Percentiles rank a stretch among this genome's conserved stretches.
These are phyloP conservation scores for Aspergillus sp. DNA, from an alignment of 2,329 filamentous ascomycete genomes.

Conservation along the genomic window DNA sequence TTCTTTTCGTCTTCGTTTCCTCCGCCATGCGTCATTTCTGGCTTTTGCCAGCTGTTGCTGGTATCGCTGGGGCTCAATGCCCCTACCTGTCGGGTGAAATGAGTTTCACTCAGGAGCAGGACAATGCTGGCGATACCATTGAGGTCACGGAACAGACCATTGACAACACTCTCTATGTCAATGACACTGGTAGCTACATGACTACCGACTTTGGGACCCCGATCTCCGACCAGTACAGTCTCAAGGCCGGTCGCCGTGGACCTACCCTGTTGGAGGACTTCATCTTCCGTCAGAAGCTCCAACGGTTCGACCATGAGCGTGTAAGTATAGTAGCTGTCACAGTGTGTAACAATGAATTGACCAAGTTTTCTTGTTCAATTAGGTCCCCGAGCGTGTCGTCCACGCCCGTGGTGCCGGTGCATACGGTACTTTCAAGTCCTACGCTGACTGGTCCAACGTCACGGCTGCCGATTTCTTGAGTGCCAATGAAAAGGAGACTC, in stretches of 20 bases:
- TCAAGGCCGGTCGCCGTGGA: conserved; percentile 66
- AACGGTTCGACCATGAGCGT: conserved; percentile 69
- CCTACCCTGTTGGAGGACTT: conserved; percentile 72
- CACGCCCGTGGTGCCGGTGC: conserved; percentile 69
- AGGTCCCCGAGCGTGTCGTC: conserved; percentile 65
- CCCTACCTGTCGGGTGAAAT: conserved; percentile 4
- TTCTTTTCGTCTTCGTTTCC: background rate
- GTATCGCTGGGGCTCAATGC: conserved; percentile 6
- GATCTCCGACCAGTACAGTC: conserved; percentile 65
- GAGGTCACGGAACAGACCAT: conserved; percentile 41
- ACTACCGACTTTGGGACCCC: conserved; percentile 70
- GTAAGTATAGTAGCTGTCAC: conserved; percentile 44
- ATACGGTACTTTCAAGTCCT: conserved; percentile 69
- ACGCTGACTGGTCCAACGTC: conserved; percentile 66
- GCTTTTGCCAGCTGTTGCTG: conserved; percentile 5
- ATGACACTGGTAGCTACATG: conserved; percentile 58
- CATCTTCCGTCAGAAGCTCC: conserved; percentile 70
- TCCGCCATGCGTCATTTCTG: conserved; percentile 3
- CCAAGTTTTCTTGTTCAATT: background rate
- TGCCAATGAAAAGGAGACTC: conserved; percentile 59
- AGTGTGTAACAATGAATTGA: background rate
- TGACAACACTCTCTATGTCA: conserved; percentile 44
- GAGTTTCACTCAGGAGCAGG: conserved; percentile 2
- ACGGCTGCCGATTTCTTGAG: conserved; percentile 67
- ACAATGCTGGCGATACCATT: conserved; percentile 23